phyloP scores from a whole-genome alignment of 2,329 filamentous ascomycete species.

The Colletotrichum sp. region DNA sequence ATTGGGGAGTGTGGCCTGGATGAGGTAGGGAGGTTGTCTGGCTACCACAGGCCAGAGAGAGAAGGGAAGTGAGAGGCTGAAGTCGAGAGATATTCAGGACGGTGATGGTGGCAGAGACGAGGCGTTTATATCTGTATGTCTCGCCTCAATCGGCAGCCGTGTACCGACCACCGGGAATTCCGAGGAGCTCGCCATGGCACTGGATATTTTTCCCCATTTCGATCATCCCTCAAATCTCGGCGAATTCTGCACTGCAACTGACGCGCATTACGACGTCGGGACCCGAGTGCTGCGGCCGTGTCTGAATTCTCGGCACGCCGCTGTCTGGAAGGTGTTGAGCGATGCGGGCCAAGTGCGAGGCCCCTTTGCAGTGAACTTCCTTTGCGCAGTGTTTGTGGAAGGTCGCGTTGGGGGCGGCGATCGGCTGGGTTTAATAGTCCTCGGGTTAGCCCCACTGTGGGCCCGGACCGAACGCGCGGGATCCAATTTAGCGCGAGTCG shows the following conservation, averaged over 20 bases:
- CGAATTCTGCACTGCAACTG: neutral
- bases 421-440: neutral
- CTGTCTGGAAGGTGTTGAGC: neutral
- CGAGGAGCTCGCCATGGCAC: neutral
- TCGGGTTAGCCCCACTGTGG: constrained; percentile 4
- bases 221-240: neutral
- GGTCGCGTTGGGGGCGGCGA: neutral
- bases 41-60: neutral
- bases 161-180: neutral
- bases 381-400: rapidly evolving
- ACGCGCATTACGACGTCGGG: neutral
- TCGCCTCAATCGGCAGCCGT: neutral
- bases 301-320: neutral
- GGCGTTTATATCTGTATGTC: neutral
- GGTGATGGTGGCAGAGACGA: neutral
- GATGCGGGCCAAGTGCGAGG: constrained; percentile 2
- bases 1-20: neutral
- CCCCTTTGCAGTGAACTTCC: neutral
- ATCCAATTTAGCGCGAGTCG: neutral
- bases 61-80: neutral
- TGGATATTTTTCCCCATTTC: neutral
- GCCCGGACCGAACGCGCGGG: neutral
- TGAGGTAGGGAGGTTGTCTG: neutral
- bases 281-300: neutral
- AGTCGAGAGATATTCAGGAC: neutral